Percentiles rank a stretch among this genome's conserved stretches.
Evolutionary conservation across 495 filamentous ascomycete genomes (phyloP).

Genomic region (Terfezia claveryi): DNA sequence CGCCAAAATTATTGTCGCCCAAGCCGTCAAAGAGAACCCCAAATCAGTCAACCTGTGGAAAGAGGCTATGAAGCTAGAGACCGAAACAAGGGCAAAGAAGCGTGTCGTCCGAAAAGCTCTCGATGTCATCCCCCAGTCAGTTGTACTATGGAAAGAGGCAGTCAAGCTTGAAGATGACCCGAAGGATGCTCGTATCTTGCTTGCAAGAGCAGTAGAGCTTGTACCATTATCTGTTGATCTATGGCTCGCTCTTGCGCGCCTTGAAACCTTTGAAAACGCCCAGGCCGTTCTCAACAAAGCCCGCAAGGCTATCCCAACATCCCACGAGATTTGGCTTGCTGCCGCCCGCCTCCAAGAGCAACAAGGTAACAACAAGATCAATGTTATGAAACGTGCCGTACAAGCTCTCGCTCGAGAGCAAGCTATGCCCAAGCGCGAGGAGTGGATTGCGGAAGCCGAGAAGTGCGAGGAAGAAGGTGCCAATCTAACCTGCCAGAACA

Average conservation of each 20-base stretch:
- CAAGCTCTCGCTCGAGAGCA: slow-evolving; percentile 76
- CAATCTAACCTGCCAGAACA: slow-evolving; percentile 60
- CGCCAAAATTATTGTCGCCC: slow-evolving; percentile 85
- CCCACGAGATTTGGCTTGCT: slow-evolving; percentile 88
- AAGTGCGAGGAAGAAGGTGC: slow-evolving; percentile 87
- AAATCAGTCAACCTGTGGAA: slow-evolving; percentile 80
- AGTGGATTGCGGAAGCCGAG: slow-evolving; percentile 90
- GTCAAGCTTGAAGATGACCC: slow-evolving; percentile 85
- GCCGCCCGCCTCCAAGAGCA: slow-evolving; percentile 83
- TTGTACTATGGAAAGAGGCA: slow-evolving; percentile 90
- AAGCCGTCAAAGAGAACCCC: slow-evolving; percentile 75
- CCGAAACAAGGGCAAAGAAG: slow-evolving; percentile 58
- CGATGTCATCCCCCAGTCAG: slow-evolving; percentile 73
- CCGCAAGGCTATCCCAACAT: slow-evolving; percentile 75
- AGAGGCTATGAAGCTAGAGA: slow-evolving; percentile 83
- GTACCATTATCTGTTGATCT: slow-evolving; percentile 83
- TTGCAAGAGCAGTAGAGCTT: slow-evolving; percentile 83
- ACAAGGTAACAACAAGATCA: slow-evolving; percentile 52
- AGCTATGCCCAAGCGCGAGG: slow-evolving; percentile 88
- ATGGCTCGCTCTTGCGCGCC: slow-evolving; percentile 76
- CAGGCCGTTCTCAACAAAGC: slow-evolving; percentile 90
- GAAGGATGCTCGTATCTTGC: slow-evolving; percentile 60
- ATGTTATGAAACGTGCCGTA: slow-evolving; percentile 84
- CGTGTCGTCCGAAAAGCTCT: slow-evolving; percentile 73
- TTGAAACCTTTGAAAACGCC: slow-evolving; percentile 74